Base-by-base conservation (phyloP, 2,329 filamentous ascomycete species). In the Claviceps digitariae region DNA sequence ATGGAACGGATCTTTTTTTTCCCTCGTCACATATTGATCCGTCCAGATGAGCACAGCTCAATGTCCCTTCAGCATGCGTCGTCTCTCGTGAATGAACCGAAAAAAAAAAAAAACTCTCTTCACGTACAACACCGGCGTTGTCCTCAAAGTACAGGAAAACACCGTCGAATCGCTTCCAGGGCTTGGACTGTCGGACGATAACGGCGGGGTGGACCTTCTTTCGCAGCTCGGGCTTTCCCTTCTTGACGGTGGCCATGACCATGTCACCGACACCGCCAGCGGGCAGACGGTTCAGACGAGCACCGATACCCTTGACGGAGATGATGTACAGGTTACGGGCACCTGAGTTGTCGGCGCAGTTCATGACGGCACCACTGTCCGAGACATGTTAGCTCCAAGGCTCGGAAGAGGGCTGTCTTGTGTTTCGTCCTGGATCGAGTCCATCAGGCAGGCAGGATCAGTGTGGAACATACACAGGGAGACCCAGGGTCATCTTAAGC, bases 161-260 rank as follows among this genome's bases (percentile, higher is more conserved):
- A 77, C 93, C 94, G 74, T 98, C 93, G 66, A 87, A 87, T 74
- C 93, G 86, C 83, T 93, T 90, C 93, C 93, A 98, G 69, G 93
- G 93, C 86, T 98, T 98, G 80, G 86, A 87, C 81, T 97, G 93
- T 74, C 93, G 82, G 73, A 97, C 91, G 71, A 98, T 93, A 72
- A 98, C 91, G 69, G 93, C 93, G 66, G 93, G 93, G 90, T 98
- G 95, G 75, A 98, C 93, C 87, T 98, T 98, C 88, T 98, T 98
- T 77, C 94, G 84, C 71, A 98, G 81, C 79, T 98, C 94, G 61
- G 94, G 94, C 89, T 98, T 98, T 79, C 94, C 93, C 88, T 98
- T 97, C 89, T 98, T 97, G 79, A 97, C 93, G 64, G 93, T 97
- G 64, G 91, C 91, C 90, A 98, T 97, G 72, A 97, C 93, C 93